Percentiles rank a stretch among this genome's conserved stretches.
phyloP scores from a whole-genome alignment of 1,284 basidiomycete genomes.

The Rhodotorula sp. region DNA sequence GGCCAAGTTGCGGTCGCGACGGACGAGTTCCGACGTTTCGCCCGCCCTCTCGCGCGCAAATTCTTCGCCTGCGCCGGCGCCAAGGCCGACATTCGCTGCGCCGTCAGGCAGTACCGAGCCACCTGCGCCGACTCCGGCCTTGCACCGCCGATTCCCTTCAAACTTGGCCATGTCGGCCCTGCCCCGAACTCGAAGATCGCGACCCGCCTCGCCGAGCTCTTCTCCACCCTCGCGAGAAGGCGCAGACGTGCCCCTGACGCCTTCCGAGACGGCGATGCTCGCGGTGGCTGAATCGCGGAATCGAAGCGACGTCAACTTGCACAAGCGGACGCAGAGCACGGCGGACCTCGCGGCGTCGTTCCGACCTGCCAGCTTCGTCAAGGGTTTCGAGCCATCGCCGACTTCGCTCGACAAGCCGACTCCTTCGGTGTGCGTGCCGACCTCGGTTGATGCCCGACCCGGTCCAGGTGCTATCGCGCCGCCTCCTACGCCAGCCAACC shows the following conservation, averaged over 20 bases:
- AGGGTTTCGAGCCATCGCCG: constrained; percentile 32
- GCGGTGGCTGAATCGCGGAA: constrained; percentile 13
- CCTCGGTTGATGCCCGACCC: constrained; percentile 17
- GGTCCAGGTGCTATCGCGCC: constrained; percentile 32
- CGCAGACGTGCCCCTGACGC: constrained; percentile 1
- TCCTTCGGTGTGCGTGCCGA: neutral
- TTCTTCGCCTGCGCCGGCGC: neutral
- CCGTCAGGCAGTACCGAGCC: constrained; percentile 11
- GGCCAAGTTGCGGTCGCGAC: neutral
- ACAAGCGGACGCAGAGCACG: constrained; percentile 7
- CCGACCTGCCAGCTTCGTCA: constrained; percentile 29
- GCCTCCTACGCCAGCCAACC: constrained; percentile 30
- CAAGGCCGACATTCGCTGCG: neutral
- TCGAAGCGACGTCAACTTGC: constrained; percentile 8
- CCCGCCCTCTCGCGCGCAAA: constrained; percentile 16
- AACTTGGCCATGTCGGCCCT: constrained; percentile 18
- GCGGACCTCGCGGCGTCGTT: constrained; percentile 34
- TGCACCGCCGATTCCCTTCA: constrained; percentile 12
- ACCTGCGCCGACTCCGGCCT: neutral
- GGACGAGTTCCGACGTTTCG: constrained; percentile 1
- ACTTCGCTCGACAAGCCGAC: constrained; percentile 6
- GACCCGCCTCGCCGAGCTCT: neutral
- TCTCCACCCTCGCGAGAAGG: constrained; percentile 1
- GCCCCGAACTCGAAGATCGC: neutral
- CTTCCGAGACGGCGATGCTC: constrained; percentile 12